phyloP scores from a whole-genome alignment of 768 basidiomycete species.

The Candolleomyces eurysporus region DNA sequence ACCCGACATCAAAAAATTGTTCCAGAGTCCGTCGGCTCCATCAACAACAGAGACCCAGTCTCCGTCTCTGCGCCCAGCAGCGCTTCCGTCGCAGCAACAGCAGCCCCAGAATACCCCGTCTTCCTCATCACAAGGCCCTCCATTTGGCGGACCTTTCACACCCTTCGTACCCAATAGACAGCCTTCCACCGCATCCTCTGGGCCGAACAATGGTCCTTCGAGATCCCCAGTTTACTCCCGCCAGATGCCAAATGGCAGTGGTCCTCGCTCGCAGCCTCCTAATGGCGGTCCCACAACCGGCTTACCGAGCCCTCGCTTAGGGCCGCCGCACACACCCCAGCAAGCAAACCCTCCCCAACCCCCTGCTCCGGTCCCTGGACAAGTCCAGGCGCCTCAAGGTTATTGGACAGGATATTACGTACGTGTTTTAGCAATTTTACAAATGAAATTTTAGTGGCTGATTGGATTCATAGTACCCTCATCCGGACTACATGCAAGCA shows the following conservation, averaged over 20 bases:
- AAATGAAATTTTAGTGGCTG: neutral
- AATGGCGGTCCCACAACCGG: constrained; percentile 50
- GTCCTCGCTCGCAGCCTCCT: constrained; percentile 56
- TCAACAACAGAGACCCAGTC: constrained; percentile 56
- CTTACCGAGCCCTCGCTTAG: constrained; percentile 69
- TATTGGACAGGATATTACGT: constrained; percentile 4
- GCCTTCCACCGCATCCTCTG: constrained; percentile 39
- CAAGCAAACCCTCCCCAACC: constrained; percentile 4
- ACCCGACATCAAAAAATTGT: constrained; percentile 59
- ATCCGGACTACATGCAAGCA: neutral
- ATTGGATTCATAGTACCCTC: neutral
- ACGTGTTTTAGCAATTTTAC: neutral
- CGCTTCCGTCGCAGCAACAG: constrained; percentile 48
- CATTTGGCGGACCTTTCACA: constrained; percentile 40
- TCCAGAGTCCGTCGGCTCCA: constrained; percentile 55
- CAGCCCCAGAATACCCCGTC: constrained; percentile 26
- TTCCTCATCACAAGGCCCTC: constrained; percentile 29
- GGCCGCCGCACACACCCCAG: constrained; percentile 35
- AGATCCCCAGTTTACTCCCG: constrained; percentile 68
- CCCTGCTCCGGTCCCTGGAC: constrained; percentile 2
- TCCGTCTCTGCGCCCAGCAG: constrained; percentile 52
- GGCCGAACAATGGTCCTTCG: constrained; percentile 50
- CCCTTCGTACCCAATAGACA: constrained; percentile 46
- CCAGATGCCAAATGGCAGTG: constrained; percentile 59
- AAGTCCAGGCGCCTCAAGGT: constrained; percentile 5